A percentile compares a stretch with the other conserved stretches of the same genome.
Evolutionary conservation across 208 protist genomes (phyloP).

Genomic region (Acanthamoeba lenticulata): DNA sequence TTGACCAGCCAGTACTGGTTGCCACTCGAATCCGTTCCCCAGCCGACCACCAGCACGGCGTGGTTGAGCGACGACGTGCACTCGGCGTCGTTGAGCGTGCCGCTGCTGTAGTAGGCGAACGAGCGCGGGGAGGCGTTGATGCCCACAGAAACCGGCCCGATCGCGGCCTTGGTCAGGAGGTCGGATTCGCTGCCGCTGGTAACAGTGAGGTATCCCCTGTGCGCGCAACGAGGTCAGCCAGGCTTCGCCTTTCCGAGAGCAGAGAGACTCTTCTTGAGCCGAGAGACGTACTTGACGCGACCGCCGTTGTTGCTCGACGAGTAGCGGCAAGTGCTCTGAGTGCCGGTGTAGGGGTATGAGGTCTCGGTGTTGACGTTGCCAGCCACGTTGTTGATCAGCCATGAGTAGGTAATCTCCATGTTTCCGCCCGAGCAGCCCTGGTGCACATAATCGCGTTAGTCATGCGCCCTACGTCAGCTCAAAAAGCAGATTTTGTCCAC

Average conservation of each 20-base stretch:
- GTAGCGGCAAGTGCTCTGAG: conserved; percentile 82
- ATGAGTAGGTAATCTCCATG: conserved; percentile 90
- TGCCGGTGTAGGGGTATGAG: conserved; percentile 91
- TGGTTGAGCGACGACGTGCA: conserved; percentile 89
- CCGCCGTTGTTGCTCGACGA: conserved; percentile 83
- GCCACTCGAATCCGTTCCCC: conserved; percentile 78
- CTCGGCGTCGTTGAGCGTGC: conserved; percentile 84
- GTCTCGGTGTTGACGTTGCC: conserved; percentile 88
- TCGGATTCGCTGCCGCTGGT: conserved; percentile 85
- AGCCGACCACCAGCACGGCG: conserved; percentile 91
- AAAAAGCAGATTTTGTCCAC: too few relatives aligned
- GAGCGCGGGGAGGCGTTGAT: conserved; percentile 90
- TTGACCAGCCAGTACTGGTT: conserved; percentile 92
- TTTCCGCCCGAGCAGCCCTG: conserved; percentile 93
- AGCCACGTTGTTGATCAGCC: conserved; percentile 85
- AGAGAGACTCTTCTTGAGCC: neutral
- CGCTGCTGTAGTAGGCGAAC: conserved; percentile 87
- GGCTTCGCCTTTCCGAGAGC: neutral
- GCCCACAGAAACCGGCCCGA: conserved; percentile 91
- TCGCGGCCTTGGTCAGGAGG: neutral
- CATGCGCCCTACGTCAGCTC: too few relatives aligned
- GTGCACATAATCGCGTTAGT: too few relatives aligned
- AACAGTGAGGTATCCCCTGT: conserved; percentile 81
- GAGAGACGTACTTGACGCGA: conserved; percentile 77
- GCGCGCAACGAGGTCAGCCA: neutral